phyloP scores from a whole-genome alignment of 164 flowering plant genomes.

The Umbilicus rupestris region DNA sequence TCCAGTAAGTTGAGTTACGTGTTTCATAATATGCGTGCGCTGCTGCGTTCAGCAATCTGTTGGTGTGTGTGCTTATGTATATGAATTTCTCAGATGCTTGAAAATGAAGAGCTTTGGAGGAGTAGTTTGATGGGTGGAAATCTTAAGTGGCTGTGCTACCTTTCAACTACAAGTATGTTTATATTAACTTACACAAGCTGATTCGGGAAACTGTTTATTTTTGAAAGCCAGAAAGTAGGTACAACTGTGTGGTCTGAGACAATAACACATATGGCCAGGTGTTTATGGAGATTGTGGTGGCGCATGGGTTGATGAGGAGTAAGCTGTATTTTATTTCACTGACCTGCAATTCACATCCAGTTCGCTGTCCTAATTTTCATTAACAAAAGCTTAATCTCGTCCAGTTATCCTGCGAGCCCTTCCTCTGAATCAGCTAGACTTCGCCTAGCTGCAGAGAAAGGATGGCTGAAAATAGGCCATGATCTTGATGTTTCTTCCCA shows the following conservation, averaged over 20 bases:
- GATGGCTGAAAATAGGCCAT: slow-evolving; percentile 58
- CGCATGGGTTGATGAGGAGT: slow-evolving; percentile 87
- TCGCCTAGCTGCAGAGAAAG: slow-evolving; percentile 71
- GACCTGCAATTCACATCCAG: neutral
- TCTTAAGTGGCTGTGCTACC: slow-evolving; percentile 70
- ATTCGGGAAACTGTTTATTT: neutral
- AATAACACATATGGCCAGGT: slow-evolving; percentile 36
- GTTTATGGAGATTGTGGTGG: slow-evolving; percentile 90
- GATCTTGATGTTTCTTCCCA: slow-evolving; percentile 42
- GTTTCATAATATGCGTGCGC: too few relatives aligned
- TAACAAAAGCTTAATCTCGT: slow-evolving; percentile 10
- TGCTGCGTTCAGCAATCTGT: neutral
- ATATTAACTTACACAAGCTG: neutral
- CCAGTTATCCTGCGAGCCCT: slow-evolving; percentile 55
- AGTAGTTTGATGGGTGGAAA: slow-evolving; percentile 34
- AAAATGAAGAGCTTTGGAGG: slow-evolving; percentile 32
- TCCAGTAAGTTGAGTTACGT: slow-evolving; percentile 39
- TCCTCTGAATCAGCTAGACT: slow-evolving; percentile 35
- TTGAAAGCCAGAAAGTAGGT: neutral
- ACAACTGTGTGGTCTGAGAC: neutral
- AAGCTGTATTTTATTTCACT: slow-evolving; percentile 23
- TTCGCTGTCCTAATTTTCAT: slow-evolving; percentile 3
- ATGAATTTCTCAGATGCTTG: slow-evolving; percentile 44
- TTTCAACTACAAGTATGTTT: slow-evolving; percentile 77
- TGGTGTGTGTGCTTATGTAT: neutral